Conservation (phyloP, 257 asterid genomes). For the Salvia splendens region DNA sequence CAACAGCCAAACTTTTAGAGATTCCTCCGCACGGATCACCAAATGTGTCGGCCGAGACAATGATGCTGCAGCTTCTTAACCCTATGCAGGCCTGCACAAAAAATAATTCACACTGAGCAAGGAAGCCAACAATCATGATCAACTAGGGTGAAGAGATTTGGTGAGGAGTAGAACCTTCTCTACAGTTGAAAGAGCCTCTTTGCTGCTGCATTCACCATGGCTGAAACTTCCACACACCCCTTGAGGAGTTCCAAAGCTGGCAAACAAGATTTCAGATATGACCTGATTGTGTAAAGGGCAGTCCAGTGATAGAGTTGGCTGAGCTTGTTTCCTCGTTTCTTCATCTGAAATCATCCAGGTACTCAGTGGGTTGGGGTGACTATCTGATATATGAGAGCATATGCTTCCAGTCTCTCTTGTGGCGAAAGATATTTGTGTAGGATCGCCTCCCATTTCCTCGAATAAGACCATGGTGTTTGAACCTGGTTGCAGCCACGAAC, state of each 20-base stretch:
- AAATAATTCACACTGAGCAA: background rate
- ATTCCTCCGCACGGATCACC: conserved; percentile 71
- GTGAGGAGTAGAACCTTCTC: conserved; percentile 46
- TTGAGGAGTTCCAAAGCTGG: conserved; percentile 80
- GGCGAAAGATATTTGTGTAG: conserved; percentile 65
- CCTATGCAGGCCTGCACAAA: conserved; percentile 69
- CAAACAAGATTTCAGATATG: conserved; percentile 66
- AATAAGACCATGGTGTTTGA: conserved; percentile 63
- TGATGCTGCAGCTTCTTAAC: conserved; percentile 52
- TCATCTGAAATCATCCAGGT: conserved; percentile 53
- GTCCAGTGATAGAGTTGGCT: conserved; percentile 49
- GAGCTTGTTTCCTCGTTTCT: conserved; percentile 33
- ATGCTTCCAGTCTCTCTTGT: conserved; percentile 51
- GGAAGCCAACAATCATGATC: conserved; percentile 2
- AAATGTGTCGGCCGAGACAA: conserved; percentile 48
- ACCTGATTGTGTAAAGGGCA: conserved; percentile 68
- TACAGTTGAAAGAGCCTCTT: conserved; percentile 46
- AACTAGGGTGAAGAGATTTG: background rate
- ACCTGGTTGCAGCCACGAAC: conserved; percentile 68
- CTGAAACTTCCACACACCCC: conserved; percentile 75
- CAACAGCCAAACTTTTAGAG: conserved; percentile 69
- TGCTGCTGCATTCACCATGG: conserved; percentile 71
- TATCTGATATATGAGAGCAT: conserved; percentile 64
- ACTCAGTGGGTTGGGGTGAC: conserved; percentile 62
- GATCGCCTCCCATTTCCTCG: conserved; percentile 88